Evolutionary conservation across 345 rosid genomes (phyloP).

Genomic region (Schrenkiella parvula): DNA sequence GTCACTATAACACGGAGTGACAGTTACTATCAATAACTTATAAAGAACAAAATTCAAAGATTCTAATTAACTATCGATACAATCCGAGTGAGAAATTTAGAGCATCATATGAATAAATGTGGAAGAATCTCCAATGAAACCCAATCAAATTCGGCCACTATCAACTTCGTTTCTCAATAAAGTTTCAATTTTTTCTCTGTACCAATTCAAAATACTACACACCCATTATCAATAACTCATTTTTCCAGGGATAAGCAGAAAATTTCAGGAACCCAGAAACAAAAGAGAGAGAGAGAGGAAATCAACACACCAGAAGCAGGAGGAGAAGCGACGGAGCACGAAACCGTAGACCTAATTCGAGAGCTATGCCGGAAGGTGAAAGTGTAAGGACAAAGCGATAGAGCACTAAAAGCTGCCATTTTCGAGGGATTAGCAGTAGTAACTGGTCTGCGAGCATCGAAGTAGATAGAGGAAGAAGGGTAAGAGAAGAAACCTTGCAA

Average conservation of each 20-base stretch:
- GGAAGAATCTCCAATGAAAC: not conserved
- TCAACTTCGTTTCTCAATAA: not conserved
- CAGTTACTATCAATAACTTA: not conserved
- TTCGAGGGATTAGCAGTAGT: conserved; percentile 13
- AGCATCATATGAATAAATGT: not conserved
- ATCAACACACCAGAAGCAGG: conserved; percentile 40
- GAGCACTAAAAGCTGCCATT: conserved; percentile 65
- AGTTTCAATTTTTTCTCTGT: not conserved
- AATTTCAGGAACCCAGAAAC: not conserved
- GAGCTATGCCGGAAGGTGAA: conserved; percentile 32
- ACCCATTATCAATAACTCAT: conserved; percentile 5
- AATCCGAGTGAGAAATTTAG: not conserved
- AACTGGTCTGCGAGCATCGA: conserved; percentile 27
- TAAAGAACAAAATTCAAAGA: not conserved
- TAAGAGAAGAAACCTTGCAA: conserved; percentile 27
- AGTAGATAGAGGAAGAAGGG: conserved; percentile 26
- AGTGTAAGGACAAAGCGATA: conserved; percentile 45
- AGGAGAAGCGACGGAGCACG: conserved; percentile 55
- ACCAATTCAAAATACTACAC: conserved; percentile 1
- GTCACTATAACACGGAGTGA: not conserved
- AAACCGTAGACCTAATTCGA: conserved; percentile 32
- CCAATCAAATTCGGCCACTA: not conserved
- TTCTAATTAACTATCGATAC: not conserved
- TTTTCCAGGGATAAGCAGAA: not conserved
- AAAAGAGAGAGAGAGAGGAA: not conserved